Evolutionary conservation across 2,329 filamentous ascomycete genomes (phyloP).

Genomic region (Fusarium goolgardi): DNA sequence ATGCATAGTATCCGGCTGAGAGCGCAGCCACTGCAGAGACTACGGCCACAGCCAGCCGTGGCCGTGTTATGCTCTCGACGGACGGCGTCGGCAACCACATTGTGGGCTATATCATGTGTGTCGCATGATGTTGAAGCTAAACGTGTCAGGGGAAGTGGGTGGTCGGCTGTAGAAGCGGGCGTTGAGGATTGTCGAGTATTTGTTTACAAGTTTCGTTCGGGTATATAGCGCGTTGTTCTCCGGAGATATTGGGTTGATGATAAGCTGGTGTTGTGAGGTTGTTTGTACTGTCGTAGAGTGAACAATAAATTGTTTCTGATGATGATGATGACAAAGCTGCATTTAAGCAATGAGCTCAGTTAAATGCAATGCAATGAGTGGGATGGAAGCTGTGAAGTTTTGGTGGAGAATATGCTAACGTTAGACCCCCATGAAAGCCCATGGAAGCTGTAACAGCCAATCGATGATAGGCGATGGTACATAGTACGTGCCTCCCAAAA

Average conservation of each 20-base stretch:
- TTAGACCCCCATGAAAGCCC: constrained; percentile 1
- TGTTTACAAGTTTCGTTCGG: not conserved
- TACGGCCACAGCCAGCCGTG: constrained; percentile 66
- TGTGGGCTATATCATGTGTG: constrained; percentile 48
- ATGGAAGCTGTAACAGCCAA: not conserved
- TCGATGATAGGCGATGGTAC: constrained; percentile 23
- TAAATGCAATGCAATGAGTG: constrained; percentile 2
- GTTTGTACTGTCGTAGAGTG: not conserved
- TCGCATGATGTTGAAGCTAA: constrained; percentile 49
- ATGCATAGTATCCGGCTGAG: constrained; percentile 70
- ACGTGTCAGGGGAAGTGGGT: constrained; percentile 18
- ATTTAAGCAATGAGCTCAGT: constrained; percentile 23
- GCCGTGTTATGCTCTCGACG: constrained; percentile 66
- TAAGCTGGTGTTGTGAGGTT: not conserved
- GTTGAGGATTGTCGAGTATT: constrained; percentile 1
- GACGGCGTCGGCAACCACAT: constrained; percentile 63
- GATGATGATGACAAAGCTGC: constrained; percentile 43
- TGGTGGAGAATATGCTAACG: constrained; percentile 17
- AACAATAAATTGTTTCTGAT: constrained; percentile 31
- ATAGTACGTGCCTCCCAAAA: constrained; percentile 29
- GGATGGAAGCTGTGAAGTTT: constrained; percentile 24
- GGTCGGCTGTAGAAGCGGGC: constrained; percentile 1
- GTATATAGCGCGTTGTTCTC: not conserved
- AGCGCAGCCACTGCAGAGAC: constrained; percentile 67
- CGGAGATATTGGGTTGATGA: not conserved